Evolutionary conservation across 495 filamentous ascomycete genomes (phyloP).

Genomic region (Aspergillus baeticus): DNA sequence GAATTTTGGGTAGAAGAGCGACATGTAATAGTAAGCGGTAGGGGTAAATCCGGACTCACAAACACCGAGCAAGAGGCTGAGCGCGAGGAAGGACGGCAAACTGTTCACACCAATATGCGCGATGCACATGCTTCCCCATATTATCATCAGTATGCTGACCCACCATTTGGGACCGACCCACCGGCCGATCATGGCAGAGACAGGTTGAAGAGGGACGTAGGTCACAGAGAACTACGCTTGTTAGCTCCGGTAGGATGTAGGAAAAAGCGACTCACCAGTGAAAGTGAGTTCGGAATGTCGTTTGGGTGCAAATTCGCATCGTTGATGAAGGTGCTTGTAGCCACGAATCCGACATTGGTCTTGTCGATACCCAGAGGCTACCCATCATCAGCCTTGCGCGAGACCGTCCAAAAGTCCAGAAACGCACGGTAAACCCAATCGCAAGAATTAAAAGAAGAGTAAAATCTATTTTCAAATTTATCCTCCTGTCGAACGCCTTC

Average conservation of each 20-base stretch:
- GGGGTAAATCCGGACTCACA: conserved; percentile 2
- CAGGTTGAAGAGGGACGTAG: conserved; percentile 3
- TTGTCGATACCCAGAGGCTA: conserved; percentile 4
- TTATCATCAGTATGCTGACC: not conserved
- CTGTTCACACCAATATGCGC: not conserved
- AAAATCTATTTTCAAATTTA: not conserved
- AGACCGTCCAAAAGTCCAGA: too few relatives aligned
- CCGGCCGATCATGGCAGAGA: conserved; percentile 6
- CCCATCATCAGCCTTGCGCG: too few relatives aligned
- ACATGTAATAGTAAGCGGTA: conserved; percentile 6
- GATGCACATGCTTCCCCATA: conserved; percentile 6
- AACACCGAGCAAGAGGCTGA: not conserved
- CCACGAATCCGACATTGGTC: conserved; percentile 3
- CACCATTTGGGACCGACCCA: conserved; percentile 1
- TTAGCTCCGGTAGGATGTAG: too few relatives aligned
- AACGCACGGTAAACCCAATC: conserved; percentile 3
- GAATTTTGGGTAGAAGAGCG: conserved; percentile 3
- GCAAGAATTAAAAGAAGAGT: conserved; percentile 1
- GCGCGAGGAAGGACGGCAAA: not conserved
- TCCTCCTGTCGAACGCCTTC: not conserved
- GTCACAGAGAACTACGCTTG: not conserved
- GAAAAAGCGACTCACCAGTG: not conserved
- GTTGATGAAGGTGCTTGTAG: conserved; percentile 1
- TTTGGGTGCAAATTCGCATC: conserved; percentile 3
- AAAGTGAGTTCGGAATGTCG: conserved; percentile 5